Conservation (phyloP, 1,139 yeast species). For the Geotrichum carabidarum region DNA sequence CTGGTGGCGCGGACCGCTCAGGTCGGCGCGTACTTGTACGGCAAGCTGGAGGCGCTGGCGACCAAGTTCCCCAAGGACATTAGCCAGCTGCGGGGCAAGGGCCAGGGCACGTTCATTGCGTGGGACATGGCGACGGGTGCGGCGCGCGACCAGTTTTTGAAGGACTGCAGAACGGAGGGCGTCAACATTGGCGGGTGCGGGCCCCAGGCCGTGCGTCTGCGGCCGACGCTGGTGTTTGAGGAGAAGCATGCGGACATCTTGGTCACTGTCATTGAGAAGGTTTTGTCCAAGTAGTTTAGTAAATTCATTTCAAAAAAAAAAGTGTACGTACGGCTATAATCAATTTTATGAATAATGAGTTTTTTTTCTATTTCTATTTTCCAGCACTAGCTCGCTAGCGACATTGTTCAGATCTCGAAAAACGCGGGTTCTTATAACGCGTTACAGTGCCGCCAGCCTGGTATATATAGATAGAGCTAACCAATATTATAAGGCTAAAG, state of each 20-base stretch:
- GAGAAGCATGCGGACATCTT: slow-evolving; percentile 70
- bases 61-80: slow-evolving; percentile 49
- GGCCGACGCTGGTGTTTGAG: slow-evolving; percentile 72
- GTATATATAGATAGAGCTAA: no score
- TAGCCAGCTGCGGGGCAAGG: slow-evolving; percentile 63
- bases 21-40: slow-evolving; percentile 61
- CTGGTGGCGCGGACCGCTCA: slow-evolving; percentile 51
- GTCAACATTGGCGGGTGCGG: slow-evolving; percentile 82
- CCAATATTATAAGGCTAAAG: no score
- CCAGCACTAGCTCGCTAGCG: not conserved
- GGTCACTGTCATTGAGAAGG: slow-evolving; percentile 38
- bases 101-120: slow-evolving; percentile 72
- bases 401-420: no score
- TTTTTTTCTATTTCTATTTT: not conserved
- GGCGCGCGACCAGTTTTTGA: slow-evolving; percentile 55
- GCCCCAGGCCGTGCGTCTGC: slow-evolving; percentile 62
- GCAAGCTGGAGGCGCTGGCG: slow-evolving; percentile 48
- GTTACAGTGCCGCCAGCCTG: not conserved
- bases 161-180: slow-evolving; percentile 55
- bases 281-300: slow-evolving; percentile 17
- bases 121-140: slow-evolving; percentile 57
- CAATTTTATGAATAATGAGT: not conserved
- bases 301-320: not conserved
- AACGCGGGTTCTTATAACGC: no score
- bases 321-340: not conserved